These are phyloP conservation scores for Kodamaea hsintzibuensis DNA, from an alignment of 805 yeast genomes.

Conservation along the genomic window DNA sequence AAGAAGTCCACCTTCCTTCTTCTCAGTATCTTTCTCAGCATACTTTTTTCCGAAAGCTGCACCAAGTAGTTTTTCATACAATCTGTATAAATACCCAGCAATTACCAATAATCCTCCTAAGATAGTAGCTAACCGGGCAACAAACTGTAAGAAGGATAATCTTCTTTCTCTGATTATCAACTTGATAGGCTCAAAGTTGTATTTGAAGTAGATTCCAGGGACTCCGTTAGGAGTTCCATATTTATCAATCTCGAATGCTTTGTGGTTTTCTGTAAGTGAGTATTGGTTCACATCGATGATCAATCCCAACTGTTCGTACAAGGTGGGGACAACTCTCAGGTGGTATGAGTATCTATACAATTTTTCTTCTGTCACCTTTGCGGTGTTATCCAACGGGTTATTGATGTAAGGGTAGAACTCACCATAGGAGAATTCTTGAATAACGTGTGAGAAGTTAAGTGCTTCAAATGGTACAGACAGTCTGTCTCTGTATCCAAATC, in stretches of 20 bases:
- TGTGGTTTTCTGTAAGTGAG: conserved; percentile 60
- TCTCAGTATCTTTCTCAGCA: conserved; percentile 50
- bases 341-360: conserved; percentile 61
- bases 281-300: conserved; percentile 82
- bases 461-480: conserved; percentile 48
- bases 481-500: conserved; percentile 58
- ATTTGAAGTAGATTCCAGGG: conserved; percentile 83
- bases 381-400: conserved; percentile 85
- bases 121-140: conserved; percentile 76
- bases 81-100: conserved; percentile 63
- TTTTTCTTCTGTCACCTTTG: conserved; percentile 51
- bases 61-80: conserved; percentile 54
- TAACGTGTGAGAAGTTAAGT: conserved; percentile 79
- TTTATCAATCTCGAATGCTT: conserved; percentile 14
- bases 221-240: conserved; percentile 28
- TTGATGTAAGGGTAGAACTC: conserved; percentile 81
- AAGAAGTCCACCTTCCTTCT: conserved; percentile 28
- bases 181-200: conserved; percentile 86
- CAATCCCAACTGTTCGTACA: conserved; percentile 69
- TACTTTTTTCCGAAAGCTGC: conserved; percentile 60
- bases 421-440: conserved; percentile 88
- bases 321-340: conserved; percentile 81
- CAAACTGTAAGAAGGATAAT: conserved; percentile 73
- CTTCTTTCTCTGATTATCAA: conserved; percentile 69
- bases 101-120: conserved; percentile 77